A percentile compares a stretch with the other conserved stretches of the same genome.
phyloP scores from a whole-genome alignment of 768 basidiomycete genomes.

The Phallus indusiatus region DNA sequence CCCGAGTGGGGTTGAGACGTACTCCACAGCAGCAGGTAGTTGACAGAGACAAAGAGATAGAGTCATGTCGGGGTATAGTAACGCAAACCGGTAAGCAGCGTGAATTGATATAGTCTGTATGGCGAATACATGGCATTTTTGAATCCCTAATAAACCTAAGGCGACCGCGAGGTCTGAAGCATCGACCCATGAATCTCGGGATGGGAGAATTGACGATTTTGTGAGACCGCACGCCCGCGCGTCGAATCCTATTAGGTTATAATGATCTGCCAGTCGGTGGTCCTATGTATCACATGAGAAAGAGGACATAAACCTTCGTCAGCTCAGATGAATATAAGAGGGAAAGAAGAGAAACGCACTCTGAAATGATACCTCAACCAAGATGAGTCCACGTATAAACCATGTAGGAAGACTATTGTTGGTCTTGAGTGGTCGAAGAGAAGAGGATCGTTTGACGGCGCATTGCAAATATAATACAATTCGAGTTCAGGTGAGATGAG shows the following conservation, averaged over 20 bases:
- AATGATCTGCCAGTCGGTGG: not conserved
- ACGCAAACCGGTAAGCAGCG: not conserved
- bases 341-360: not conserved
- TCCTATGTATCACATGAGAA: not conserved
- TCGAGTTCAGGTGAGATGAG: not conserved
- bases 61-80: not conserved
- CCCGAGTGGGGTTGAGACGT: not conserved
- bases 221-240: not conserved
- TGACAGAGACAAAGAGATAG: not conserved
- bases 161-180: conserved; percentile 1
- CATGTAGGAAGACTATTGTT: not conserved
- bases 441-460: not conserved
- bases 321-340: too few species aligned
- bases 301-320: too few species aligned
- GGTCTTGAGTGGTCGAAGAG: not conserved
- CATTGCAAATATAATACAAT: not conserved
- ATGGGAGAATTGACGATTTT: not conserved
- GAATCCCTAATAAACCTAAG: not conserved
- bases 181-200: conserved; percentile 1
- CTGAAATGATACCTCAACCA: not conserved
- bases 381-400: not conserved
- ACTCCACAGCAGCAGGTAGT: not conserved
- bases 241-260: not conserved
- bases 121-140: not conserved
- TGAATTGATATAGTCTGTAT: not conserved